Conservation (phyloP, 2,329 filamentous ascomycete genomes). For the Scleromitrula shiraiana region DNA sequence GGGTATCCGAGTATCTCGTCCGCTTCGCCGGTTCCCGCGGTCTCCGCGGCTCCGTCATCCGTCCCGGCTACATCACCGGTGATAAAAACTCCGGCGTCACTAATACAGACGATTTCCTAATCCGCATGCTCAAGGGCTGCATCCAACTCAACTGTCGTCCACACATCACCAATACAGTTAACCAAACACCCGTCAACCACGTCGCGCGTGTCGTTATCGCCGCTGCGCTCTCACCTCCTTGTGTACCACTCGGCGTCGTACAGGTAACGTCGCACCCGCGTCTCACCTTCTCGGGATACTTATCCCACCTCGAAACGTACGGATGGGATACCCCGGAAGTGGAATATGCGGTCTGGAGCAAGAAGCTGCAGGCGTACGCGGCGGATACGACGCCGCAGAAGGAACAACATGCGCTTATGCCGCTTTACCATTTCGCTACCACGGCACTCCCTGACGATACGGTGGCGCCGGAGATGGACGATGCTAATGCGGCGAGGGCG, state of each 20-base stretch:
- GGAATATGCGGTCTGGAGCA: conserved; percentile 61
- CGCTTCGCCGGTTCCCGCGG: conserved; percentile 72
- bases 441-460: conserved; percentile 60
- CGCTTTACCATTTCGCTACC: conserved; percentile 65
- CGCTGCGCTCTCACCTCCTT: conserved; percentile 34
- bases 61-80: conserved; percentile 80
- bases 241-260: conserved; percentile 43
- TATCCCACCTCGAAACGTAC: conserved; percentile 62
- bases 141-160: conserved; percentile 69
- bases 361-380: conserved; percentile 50
- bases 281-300: conserved; percentile 68
- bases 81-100: conserved; percentile 61
- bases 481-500: conserved; percentile 55
- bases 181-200: conserved; percentile 79
- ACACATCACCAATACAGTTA: conserved; percentile 77
- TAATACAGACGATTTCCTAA: conserved; percentile 84
- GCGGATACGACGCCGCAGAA: conserved; percentile 38
- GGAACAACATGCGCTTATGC: conserved; percentile 64
- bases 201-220: conserved; percentile 76
- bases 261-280: conserved; percentile 77
- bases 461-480: conserved; percentile 62
- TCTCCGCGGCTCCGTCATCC: conserved; percentile 65
- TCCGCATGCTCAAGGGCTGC: conserved; percentile 81
- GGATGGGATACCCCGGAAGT: conserved; percentile 64
- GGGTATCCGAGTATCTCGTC: conserved; percentile 62